phyloP scores from a whole-genome alignment of 2,329 filamentous ascomycete species.

The Thermoascus crustaceus region DNA sequence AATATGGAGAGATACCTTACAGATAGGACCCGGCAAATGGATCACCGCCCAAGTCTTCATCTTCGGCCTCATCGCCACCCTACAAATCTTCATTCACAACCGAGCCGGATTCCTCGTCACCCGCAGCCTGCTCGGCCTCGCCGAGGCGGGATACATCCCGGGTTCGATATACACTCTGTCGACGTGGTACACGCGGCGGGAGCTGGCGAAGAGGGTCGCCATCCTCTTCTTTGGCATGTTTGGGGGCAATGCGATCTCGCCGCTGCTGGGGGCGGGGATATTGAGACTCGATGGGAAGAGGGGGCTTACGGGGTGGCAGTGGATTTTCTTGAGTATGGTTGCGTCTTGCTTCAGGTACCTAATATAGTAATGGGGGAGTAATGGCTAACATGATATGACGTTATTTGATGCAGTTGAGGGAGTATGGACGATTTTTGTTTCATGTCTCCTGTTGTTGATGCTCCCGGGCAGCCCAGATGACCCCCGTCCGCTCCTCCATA shows the following conservation, averaged over 20 bases:
- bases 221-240: constrained; percentile 50
- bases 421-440: constrained; percentile 36
- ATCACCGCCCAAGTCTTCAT: constrained; percentile 42
- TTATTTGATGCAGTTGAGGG: constrained; percentile 45
- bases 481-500: constrained; percentile 32
- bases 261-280: constrained; percentile 42
- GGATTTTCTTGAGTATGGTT: constrained; percentile 42
- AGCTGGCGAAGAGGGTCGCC: constrained; percentile 41
- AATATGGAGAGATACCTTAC: background rate
- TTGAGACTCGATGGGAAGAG: constrained; percentile 36
- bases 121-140: constrained; percentile 39
- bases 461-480: constrained; percentile 38
- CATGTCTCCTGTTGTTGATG: constrained; percentile 33
- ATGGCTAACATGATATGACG: background rate
- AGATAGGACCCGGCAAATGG: constrained; percentile 43
- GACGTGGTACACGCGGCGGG: constrained; percentile 42
- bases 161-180: constrained; percentile 46
- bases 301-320: constrained; percentile 43
- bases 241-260: constrained; percentile 42
- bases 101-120: constrained; percentile 39
- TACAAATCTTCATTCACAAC: constrained; percentile 39
- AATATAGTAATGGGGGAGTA: background rate
- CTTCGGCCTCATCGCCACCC: constrained; percentile 41
- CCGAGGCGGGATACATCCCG: constrained; percentile 47
- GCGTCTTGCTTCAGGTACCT: background rate